phyloP scores from a whole-genome alignment of 208 protist species.

The Trypanosoma theileri region DNA sequence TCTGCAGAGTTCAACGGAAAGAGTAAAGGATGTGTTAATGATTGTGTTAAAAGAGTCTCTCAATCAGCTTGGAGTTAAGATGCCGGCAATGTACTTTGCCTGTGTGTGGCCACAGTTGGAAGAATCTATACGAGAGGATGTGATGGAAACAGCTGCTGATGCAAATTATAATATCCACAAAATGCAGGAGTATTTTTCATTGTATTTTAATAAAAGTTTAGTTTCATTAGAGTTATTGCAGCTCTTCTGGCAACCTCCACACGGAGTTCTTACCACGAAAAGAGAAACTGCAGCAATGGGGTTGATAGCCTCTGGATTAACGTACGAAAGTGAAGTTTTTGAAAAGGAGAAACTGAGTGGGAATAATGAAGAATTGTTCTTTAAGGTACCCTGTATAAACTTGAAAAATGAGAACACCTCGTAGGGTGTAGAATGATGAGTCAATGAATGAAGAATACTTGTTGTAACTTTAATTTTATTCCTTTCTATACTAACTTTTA shows the following conservation, averaged over 20 bases:
- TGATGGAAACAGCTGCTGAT: neutral
- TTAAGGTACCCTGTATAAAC: slow-evolving; percentile 5
- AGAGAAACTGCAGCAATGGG: slow-evolving; percentile 5
- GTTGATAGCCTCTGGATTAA: slow-evolving; percentile 12
- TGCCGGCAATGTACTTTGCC: slow-evolving; percentile 8
- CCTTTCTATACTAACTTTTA: neutral
- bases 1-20: neutral
- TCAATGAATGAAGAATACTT: neutral
- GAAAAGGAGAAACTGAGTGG: neutral
- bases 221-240: slow-evolving; percentile 11
- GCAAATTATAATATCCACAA: neutral
- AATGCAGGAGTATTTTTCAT: slow-evolving; percentile 7
- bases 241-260: slow-evolving; percentile 19
- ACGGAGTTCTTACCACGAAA: slow-evolving; percentile 7
- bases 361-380: neutral
- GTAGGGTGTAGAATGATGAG: neutral
- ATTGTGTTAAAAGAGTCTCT: slow-evolving; percentile 3
- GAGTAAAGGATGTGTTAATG: neutral
- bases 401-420: too few relatives aligned
- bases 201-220: slow-evolving; percentile 13
- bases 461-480: neutral
- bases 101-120: slow-evolving; percentile 19
- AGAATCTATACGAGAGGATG: too few relatives aligned
- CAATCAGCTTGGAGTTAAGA: slow-evolving; percentile 15
- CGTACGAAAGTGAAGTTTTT: neutral